Percentiles rank a stretch among this genome's conserved stretches.
Conservation (phyloP, 805 yeast species). For the Pichia scutulata region DNA sequence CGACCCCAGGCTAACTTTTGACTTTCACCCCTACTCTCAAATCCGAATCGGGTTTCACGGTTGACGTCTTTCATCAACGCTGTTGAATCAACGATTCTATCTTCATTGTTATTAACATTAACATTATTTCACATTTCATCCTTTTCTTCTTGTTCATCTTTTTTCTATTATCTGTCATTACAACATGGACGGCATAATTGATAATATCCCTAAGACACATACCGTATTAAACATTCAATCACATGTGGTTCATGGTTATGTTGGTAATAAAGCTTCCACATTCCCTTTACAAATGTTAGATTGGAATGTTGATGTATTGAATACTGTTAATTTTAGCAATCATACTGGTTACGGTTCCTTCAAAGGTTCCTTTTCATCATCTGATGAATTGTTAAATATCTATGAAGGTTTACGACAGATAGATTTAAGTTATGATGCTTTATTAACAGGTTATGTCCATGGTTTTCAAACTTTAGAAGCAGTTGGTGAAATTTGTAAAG, state of each 20-base stretch:
- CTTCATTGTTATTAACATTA: too few species aligned
- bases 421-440: conserved; percentile 39
- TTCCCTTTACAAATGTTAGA: conserved; percentile 59
- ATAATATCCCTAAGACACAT: conserved; percentile 10
- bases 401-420: conserved; percentile 32
- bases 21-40: neutral
- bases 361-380: conserved; percentile 38
- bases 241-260: conserved; percentile 68
- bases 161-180: neutral
- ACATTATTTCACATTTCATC: too few species aligned
- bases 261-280: conserved; percentile 59
- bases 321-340: conserved; percentile 59
- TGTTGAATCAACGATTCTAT: too few species aligned
- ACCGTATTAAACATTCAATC: conserved; percentile 51
- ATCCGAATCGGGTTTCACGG: neutral
- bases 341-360: conserved; percentile 65
- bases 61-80: too few species aligned
- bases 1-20: too few species aligned
- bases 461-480: conserved; percentile 41
- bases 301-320: conserved; percentile 62
- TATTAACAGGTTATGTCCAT: conserved; percentile 65
- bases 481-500: conserved; percentile 31
- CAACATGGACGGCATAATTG: neutral
- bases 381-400: conserved; percentile 32
- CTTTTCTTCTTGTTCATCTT: too few species aligned